Conservation (phyloP, 768 basidiomycete species). For the Agaricus blazei region DNA sequence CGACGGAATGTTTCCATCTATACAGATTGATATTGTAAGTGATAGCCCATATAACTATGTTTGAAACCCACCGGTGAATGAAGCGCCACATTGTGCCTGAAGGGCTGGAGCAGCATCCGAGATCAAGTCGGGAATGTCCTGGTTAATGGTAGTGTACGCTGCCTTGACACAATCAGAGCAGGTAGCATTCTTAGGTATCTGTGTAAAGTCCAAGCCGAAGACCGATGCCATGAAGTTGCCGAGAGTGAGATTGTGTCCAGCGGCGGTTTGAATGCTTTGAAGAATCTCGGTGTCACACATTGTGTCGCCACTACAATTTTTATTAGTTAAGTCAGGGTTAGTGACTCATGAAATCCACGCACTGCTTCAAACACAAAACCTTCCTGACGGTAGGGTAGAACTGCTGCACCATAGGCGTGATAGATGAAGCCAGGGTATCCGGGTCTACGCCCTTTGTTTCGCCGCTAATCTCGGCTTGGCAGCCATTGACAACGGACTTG, state of each 20-base stretch:
- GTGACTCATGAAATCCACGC: constrained; percentile 21
- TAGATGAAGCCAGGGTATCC: neutral
- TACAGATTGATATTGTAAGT: neutral
- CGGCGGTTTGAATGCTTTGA: constrained; percentile 38
- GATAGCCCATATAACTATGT: neutral
- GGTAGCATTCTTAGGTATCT: constrained; percentile 28
- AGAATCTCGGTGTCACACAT: constrained; percentile 57
- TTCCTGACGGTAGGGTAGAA: constrained; percentile 55
- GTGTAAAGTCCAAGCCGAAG: constrained; percentile 17
- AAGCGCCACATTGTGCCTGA: constrained; percentile 41
- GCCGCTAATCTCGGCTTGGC: constrained; percentile 30
- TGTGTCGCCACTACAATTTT: constrained; percentile 26
- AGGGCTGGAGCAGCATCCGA: constrained; percentile 21
- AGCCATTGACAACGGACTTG: constrained; percentile 43
- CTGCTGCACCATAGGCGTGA: constrained; percentile 39
- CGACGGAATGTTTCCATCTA: constrained; percentile 35
- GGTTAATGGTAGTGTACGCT: constrained; percentile 37
- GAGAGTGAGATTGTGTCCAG: constrained; percentile 30
- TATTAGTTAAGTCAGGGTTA: neutral
- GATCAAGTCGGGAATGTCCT: constrained; percentile 30
- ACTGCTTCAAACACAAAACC: constrained; percentile 64
- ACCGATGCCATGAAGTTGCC: constrained; percentile 21
- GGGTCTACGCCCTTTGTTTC: neutral
- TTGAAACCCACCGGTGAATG: constrained; percentile 42
- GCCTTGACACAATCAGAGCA: constrained; percentile 54